phyloP scores from a whole-genome alignment of 306 rosid genomes.

The Inga leiocalycina region DNA sequence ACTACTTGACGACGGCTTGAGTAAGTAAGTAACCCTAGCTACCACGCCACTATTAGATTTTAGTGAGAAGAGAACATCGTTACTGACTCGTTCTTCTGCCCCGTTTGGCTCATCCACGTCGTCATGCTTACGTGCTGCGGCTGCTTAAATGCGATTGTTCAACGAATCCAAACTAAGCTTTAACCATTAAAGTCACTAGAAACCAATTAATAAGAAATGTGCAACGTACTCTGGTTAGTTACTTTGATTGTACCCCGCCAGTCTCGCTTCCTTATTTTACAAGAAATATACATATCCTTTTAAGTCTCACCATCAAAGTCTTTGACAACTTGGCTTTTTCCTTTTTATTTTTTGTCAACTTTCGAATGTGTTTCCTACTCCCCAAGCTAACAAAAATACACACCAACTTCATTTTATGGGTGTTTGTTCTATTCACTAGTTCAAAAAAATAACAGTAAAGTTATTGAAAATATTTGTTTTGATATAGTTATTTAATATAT shows the following conservation, averaged over 20 bases:
- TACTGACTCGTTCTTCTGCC: background rate
- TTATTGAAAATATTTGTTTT: background rate
- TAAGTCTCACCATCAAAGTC: slow-evolving; percentile 32
- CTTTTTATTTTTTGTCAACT: slow-evolving; percentile 34
- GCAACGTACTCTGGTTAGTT: background rate
- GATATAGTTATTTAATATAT: too few relatives aligned
- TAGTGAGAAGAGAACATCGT: background rate
- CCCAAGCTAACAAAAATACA: slow-evolving; percentile 20
- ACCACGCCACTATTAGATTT: background rate
- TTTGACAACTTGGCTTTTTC: background rate
- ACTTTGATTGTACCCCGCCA: background rate
- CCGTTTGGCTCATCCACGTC: background rate
- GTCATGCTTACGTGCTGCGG: background rate
- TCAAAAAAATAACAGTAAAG: too few relatives aligned
- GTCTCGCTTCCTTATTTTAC: slow-evolving; percentile 32
- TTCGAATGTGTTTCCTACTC: slow-evolving; percentile 31
- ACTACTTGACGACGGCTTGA: background rate
- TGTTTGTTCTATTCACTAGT: background rate
- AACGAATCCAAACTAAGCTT: slow-evolving; percentile 5
- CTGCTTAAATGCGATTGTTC: background rate
- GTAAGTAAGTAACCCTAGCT: background rate
- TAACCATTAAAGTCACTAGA: background rate
- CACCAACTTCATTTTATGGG: background rate
- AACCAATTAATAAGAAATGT: background rate
- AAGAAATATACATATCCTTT: background rate